These are phyloP conservation scores for Wickerhamiella occidentalis DNA, from an alignment of 805 yeast genomes.

Conservation along the genomic window DNA sequence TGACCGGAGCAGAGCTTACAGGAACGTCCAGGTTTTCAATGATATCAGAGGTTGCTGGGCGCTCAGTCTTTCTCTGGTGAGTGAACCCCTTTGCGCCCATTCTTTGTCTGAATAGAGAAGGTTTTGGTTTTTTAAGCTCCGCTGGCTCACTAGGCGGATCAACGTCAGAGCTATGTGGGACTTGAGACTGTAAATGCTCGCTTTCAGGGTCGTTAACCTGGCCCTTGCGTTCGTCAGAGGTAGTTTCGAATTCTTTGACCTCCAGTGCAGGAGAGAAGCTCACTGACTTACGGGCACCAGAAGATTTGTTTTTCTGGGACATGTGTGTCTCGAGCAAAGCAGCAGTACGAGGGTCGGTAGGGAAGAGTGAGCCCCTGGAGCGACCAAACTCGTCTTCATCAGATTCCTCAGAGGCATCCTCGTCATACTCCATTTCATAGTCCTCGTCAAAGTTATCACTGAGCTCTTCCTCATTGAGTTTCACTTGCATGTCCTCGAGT, in stretches of 20 bases:
- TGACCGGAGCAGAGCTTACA: not conserved
- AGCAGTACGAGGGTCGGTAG: conserved; percentile 18
- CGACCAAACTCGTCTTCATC: conserved; percentile 30
- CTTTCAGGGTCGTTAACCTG: conserved; percentile 1
- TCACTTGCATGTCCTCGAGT: conserved; percentile 13
- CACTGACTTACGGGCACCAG: not conserved
- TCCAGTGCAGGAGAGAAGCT: conserved; percentile 20
- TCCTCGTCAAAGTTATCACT: conserved; percentile 39
- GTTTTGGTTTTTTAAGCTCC: conserved; percentile 12
- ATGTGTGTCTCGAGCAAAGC: conserved; percentile 13
- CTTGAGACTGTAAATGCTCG: not conserved
- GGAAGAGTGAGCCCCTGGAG: conserved; percentile 29
- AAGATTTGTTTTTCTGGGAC: not conserved
- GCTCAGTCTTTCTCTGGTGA: not conserved
- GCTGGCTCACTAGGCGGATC: not conserved
- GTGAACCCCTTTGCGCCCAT: not conserved
- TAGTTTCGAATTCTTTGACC: conserved; percentile 22
- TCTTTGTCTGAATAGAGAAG: conserved; percentile 27
- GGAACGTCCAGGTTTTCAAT: conserved; percentile 17
- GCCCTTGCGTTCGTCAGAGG: conserved; percentile 18
- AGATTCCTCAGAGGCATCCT: conserved; percentile 37
- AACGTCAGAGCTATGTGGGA: not conserved
- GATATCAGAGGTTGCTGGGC: conserved; percentile 8
- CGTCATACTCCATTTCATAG: conserved; percentile 28
- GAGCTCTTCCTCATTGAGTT: conserved; percentile 25